A percentile compares a stretch with the other conserved stretches of the same genome.
These are phyloP conservation scores for Ophiostoma piceae DNA, from an alignment of 2,329 filamentous ascomycete genomes.

Conservation along the genomic window DNA sequence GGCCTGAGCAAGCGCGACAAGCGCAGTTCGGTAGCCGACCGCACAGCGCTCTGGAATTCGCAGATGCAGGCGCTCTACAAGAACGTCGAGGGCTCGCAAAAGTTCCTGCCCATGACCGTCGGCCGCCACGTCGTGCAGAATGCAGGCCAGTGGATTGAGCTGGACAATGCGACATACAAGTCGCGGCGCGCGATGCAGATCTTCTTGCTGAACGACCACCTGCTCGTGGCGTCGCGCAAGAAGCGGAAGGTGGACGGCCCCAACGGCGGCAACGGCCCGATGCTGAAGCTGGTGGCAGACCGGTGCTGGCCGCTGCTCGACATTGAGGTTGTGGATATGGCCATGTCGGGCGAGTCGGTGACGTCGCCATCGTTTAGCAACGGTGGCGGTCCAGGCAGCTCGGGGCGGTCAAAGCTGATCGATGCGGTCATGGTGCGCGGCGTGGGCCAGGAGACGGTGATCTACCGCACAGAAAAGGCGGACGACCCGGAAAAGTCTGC, in stretches of 20 bases:
- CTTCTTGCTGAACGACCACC: constrained; percentile 88
- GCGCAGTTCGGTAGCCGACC: constrained; percentile 77
- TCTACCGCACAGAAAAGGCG: constrained; percentile 82
- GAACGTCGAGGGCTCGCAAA: constrained; percentile 94
- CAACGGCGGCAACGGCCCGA: constrained; percentile 44
- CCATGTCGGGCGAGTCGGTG: constrained; percentile 56
- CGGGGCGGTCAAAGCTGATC: constrained; percentile 56
- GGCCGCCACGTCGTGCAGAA: constrained; percentile 94
- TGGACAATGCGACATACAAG: constrained; percentile 97
- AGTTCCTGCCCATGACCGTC: constrained; percentile 83
- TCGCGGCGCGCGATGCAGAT: constrained; percentile 83
- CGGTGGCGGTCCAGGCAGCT: constrained; percentile 30
- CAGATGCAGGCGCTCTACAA: constrained; percentile 86
- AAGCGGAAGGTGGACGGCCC: constrained; percentile 77
- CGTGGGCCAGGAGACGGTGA: constrained; percentile 84
- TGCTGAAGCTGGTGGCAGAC: constrained; percentile 81
- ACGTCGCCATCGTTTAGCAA: constrained; percentile 14
- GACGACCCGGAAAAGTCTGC: constrained; percentile 73
- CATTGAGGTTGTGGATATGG: constrained; percentile 87
- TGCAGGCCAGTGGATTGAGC: constrained; percentile 87
- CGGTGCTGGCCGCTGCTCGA: constrained; percentile 91
- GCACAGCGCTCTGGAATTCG: constrained; percentile 61
- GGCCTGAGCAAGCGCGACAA: constrained; percentile 68
- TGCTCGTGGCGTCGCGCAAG: constrained; percentile 85
- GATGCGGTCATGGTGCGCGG: constrained; percentile 87